Conservation (phyloP, 2,329 filamentous ascomycete species). For the Taxawa tesnikishii region DNA sequence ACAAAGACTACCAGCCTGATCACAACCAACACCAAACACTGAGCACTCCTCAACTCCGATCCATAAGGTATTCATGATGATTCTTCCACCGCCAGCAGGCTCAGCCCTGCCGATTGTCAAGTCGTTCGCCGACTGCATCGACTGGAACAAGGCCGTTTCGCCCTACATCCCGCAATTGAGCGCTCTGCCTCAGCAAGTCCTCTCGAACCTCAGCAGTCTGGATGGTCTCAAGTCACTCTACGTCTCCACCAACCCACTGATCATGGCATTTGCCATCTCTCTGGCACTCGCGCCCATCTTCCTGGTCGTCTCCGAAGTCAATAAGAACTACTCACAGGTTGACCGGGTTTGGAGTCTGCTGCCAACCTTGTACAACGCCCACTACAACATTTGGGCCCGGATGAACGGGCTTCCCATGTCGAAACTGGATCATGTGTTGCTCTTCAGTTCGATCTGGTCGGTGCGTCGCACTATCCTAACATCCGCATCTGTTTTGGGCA, state of each 20-base stretch:
- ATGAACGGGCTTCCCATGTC: constrained; percentile 57
- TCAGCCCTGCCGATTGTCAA: constrained; percentile 56
- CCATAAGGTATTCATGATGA: no score
- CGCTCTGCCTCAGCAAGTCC: constrained; percentile 28
- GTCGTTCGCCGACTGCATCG: constrained; percentile 60
- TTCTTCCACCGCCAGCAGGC: constrained; percentile 6
- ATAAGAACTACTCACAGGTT: constrained; percentile 93
- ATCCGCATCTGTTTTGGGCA: no score
- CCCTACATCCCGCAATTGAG: constrained; percentile 61
- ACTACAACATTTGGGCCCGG: constrained; percentile 75
- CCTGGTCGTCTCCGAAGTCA: constrained; percentile 67
- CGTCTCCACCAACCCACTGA: constrained; percentile 70
- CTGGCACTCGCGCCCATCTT: constrained; percentile 60
- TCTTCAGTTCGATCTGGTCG: constrained; percentile 60
- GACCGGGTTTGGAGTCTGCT: constrained; percentile 87
- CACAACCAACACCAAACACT: no score
- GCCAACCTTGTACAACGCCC: constrained; percentile 73
- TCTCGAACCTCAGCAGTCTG: constrained; percentile 47
- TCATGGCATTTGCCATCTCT: constrained; percentile 61
- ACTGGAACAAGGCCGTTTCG: constrained; percentile 61
- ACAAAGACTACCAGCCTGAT: no score
- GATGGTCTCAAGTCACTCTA: constrained; percentile 61
- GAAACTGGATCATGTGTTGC: constrained; percentile 59
- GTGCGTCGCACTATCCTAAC: no score
- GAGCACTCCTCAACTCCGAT: no score